Evolutionary conservation across 208 protist genomes (phyloP).

Genomic region (Acanthamoeba culbertsoni): DNA sequence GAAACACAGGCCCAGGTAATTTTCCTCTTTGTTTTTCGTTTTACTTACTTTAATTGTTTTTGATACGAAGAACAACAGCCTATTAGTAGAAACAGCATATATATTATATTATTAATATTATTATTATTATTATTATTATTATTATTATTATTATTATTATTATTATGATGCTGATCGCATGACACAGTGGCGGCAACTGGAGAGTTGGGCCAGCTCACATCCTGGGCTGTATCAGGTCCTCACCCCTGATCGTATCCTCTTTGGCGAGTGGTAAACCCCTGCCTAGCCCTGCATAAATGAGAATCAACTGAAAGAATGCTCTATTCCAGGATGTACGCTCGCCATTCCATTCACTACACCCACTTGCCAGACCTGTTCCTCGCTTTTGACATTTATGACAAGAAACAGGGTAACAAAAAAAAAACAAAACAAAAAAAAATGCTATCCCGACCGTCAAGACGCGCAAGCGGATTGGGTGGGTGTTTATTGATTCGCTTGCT

Average conservation of each 20-base stretch:
- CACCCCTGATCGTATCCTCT: constrained; percentile 13
- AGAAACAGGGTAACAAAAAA: not conserved
- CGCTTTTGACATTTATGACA: constrained; percentile 59
- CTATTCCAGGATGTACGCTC: constrained; percentile 12
- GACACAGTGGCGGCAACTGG: constrained; percentile 18
- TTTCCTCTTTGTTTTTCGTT: not conserved
- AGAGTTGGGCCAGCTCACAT: not conserved
- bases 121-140: no score
- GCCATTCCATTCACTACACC: constrained; percentile 27
- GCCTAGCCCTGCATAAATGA: not conserved
- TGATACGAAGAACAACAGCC: no score
- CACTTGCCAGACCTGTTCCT: constrained; percentile 17
- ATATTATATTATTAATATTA: no score
- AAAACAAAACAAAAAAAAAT: no score
- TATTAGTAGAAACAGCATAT: no score
- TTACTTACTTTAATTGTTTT: not conserved
- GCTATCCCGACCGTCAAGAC: not conserved
- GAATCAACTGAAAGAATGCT: not conserved
- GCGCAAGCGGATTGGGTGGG: not conserved
- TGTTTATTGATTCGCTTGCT: not conserved
- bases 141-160: not conserved
- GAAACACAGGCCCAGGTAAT: constrained; percentile 45
- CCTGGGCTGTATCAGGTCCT: not conserved
- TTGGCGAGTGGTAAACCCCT: constrained; percentile 13
- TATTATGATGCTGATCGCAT: not conserved